Percentiles rank a stretch among this genome's conserved stretches.
Evolutionary conservation across 2,329 filamentous ascomycete genomes (phyloP).

Genomic region (Phialemoniopsis sp.): DNA sequence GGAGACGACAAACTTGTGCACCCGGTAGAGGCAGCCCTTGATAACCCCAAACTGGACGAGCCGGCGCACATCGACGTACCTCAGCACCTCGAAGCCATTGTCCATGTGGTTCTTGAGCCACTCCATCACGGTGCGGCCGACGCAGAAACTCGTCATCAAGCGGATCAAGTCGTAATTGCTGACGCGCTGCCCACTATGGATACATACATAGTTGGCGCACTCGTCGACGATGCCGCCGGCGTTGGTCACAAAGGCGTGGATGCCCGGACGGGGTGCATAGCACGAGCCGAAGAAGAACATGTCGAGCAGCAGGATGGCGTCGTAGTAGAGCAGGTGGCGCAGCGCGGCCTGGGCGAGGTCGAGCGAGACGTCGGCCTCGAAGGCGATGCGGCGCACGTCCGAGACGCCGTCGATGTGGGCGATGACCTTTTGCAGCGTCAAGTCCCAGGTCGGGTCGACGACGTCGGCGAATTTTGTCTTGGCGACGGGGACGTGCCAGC

Average conservation of each 20-base stretch:
- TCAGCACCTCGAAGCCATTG: constrained; percentile 59
- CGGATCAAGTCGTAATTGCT: constrained; percentile 67
- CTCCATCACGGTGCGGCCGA: constrained; percentile 79
- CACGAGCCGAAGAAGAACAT: constrained; percentile 93
- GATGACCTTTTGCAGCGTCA: constrained; percentile 76
- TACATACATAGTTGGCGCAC: constrained; percentile 78
- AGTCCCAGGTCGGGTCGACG: constrained; percentile 66
- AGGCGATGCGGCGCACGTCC: constrained; percentile 82
- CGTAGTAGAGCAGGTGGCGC: constrained; percentile 88
- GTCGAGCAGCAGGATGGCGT: constrained; percentile 84
- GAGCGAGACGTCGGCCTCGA: constrained; percentile 79
- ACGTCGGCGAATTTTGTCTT: constrained; percentile 62
- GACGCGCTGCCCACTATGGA: constrained; percentile 26
- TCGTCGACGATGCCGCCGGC: constrained; percentile 74
- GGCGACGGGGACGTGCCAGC: constrained; percentile 86
- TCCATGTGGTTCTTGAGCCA: constrained; percentile 78
- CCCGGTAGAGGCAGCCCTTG: constrained; percentile 88
- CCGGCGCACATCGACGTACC: constrained; percentile 79
- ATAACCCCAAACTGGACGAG: constrained; percentile 95
- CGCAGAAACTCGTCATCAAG: constrained; percentile 80
- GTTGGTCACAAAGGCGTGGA: constrained; percentile 77
- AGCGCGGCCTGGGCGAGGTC: constrained; percentile 83
- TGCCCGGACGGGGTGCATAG: constrained; percentile 76
- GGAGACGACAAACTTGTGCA: constrained; percentile 84
- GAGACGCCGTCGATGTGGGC: constrained; percentile 87